These are phyloP conservation scores for Reticulascus tulasneorum DNA, from an alignment of 2,329 filamentous ascomycete genomes.

Conservation along the genomic window DNA sequence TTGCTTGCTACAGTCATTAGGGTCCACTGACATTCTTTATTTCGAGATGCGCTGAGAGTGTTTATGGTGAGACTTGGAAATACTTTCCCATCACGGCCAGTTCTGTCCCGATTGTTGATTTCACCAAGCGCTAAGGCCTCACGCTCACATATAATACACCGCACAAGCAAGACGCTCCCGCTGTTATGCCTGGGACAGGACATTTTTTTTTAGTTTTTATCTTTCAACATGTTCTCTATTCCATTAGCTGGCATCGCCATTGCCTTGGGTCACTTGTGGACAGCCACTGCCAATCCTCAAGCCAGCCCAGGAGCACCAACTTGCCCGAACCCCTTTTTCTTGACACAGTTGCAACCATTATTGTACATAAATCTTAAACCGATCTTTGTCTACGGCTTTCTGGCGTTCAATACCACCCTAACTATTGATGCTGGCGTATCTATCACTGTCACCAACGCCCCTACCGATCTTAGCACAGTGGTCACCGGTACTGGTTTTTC, in stretches of 20 bases:
- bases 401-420: constrained; percentile 8
- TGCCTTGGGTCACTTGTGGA: not conserved
- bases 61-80: no score
- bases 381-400: constrained; percentile 12
- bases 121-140: no score
- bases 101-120: no score
- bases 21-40: no score
- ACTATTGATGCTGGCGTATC: constrained; percentile 10
- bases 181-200: not conserved
- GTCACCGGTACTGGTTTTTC: constrained; percentile 9
- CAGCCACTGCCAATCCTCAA: not conserved
- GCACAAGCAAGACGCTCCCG: not conserved
- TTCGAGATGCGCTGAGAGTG: no score
- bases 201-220: not conserved
- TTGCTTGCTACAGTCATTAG: no score
- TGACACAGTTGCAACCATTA: constrained; percentile 11
- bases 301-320: constrained; percentile 3
- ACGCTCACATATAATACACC: no score
- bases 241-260: no score
- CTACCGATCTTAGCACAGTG: constrained; percentile 8
- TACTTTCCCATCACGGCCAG: no score
- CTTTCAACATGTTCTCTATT: constrained; percentile 7
- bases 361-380: constrained; percentile 10
- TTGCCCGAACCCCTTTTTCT: constrained; percentile 10
- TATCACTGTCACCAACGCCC: constrained; percentile 11